Base-by-base conservation (phyloP, 805 yeast species). In the Metschnikowia reukaufii region DNA sequence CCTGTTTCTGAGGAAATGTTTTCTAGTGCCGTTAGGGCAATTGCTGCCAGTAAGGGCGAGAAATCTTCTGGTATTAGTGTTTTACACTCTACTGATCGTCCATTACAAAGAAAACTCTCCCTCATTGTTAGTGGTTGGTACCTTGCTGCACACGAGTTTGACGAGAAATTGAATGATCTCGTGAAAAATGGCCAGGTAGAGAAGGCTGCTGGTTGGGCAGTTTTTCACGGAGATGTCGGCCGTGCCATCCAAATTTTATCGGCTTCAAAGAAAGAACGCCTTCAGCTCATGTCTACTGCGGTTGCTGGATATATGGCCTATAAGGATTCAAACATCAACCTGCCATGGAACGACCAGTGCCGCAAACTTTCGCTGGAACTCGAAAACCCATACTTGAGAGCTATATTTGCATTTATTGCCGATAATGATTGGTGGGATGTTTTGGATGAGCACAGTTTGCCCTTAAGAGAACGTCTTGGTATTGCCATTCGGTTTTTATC, bases 161-260 rank as follows among this genome's bases (percentile, higher is more conserved):
- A 90, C 54, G 82, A 78, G 33, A 82, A 84, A 51, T 75, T 87
- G 33, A 66, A 68, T 18, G 71, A 73, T 34, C 72, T 92, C 34
- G 79, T 84, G 18, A 64, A 68, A 0, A 64, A 70, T 13, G 90
- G 86, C 0, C 77, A 79, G 49, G 78, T 78, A 51, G 96, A 90
- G 51, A 84, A 92, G 61, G 98, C 99, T 0, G 99, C 97, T 0
- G 98, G 96, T 0, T 88, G 96, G 96, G 97, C 97, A 0, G 91
- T 90, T 0, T 92, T 92, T 64, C 92, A 88, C 61, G 97, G 96
- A 6, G 88, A 90, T 63, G 86, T 92, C 2, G 76, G 79, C 2
- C 76, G 82, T 41, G 96, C 97, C 0, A 86, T 91, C 4, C 82
- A 81, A 36, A 84, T 89, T n/a, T 69, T 92, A 44, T 81, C 87